Evolutionary conservation across 2,329 filamentous ascomycete genomes (phyloP).

Genomic region (Epichloe scottii): DNA sequence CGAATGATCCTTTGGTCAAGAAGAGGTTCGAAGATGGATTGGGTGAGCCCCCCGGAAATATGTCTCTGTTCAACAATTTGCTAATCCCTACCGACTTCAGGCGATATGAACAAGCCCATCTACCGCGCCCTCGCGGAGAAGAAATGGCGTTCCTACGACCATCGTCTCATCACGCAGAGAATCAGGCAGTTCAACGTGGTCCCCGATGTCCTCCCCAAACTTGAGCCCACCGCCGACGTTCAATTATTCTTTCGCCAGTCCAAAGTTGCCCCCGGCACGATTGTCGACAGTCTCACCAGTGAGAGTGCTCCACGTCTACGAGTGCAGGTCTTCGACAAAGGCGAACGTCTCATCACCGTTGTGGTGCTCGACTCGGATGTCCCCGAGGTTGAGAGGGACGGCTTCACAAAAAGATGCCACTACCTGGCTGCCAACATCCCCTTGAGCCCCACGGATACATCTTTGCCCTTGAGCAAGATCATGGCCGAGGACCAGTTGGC

Average conservation of each 20-base stretch:
- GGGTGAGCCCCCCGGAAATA: slow-evolving; percentile 38
- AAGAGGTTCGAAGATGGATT: slow-evolving; percentile 84
- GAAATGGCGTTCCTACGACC: slow-evolving; percentile 79
- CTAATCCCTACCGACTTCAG: slow-evolving; percentile 30
- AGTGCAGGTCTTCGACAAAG: slow-evolving; percentile 74
- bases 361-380: slow-evolving; percentile 86
- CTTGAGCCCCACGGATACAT: slow-evolving; percentile 38
- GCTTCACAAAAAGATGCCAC: slow-evolving; percentile 72
- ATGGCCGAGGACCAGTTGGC: slow-evolving; percentile 52
- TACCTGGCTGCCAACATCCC: slow-evolving; percentile 63
- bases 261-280: slow-evolving; percentile 61
- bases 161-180: slow-evolving; percentile 69
- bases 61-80: background rate
- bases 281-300: slow-evolving; percentile 62
- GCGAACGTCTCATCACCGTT: slow-evolving; percentile 70
- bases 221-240: slow-evolving; percentile 69
- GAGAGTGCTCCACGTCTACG: slow-evolving; percentile 63
- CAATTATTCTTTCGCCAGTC: slow-evolving; percentile 65
- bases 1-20: slow-evolving; percentile 91
- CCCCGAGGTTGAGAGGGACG: slow-evolving; percentile 61
- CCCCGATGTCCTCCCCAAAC: slow-evolving; percentile 72
- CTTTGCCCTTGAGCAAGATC: slow-evolving; percentile 53
- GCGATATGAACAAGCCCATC: slow-evolving; percentile 91
- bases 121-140: slow-evolving; percentile 80
- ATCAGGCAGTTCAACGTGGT: slow-evolving; percentile 77